Evolutionary conservation across 2,329 filamentous ascomycete species (phyloP).

Genomic region (Monosporascus sp.): DNA sequence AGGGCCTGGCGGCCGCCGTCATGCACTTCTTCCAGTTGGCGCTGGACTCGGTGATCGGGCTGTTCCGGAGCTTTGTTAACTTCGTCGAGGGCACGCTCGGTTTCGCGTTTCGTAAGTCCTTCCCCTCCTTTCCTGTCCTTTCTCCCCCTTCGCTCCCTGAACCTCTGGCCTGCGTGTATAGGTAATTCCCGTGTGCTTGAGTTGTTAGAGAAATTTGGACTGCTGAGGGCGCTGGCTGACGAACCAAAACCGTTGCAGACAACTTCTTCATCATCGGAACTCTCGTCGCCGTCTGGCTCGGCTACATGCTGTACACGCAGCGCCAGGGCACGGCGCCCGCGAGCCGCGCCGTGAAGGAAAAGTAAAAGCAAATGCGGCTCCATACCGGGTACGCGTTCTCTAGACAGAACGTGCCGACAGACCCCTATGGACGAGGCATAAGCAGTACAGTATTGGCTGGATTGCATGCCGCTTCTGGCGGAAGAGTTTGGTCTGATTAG

Average conservation of each 20-base stretch:
- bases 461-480: too few species aligned
- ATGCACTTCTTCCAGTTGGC: conserved; percentile 18
- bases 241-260: conserved; percentile 9
- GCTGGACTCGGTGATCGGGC: conserved; percentile 13
- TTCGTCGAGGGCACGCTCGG: conserved; percentile 27
- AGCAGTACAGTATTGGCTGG: too few species aligned
- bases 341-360: conserved; percentile 21
- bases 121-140: not conserved
- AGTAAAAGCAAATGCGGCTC: not conserved
- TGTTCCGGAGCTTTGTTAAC: conserved; percentile 17
- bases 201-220: not conserved
- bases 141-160: not conserved
- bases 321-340: conserved; percentile 19
- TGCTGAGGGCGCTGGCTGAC: conserved; percentile 1
- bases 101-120: conserved; percentile 25
- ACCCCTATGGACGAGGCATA: too few species aligned
- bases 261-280: conserved; percentile 30
- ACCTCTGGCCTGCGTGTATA: not conserved
- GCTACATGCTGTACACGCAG: conserved; percentile 24
- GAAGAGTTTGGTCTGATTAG: too few species aligned
- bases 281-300: conserved; percentile 21
- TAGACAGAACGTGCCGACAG: too few species aligned
- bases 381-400: too few species aligned
- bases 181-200: too few species aligned
- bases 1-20: conserved; percentile 16